Evolutionary conservation across 1,139 yeast species (phyloP), one percentile per base, ranked within the genome.

Genomic region (Meyerozyma athensensis): DNA sequence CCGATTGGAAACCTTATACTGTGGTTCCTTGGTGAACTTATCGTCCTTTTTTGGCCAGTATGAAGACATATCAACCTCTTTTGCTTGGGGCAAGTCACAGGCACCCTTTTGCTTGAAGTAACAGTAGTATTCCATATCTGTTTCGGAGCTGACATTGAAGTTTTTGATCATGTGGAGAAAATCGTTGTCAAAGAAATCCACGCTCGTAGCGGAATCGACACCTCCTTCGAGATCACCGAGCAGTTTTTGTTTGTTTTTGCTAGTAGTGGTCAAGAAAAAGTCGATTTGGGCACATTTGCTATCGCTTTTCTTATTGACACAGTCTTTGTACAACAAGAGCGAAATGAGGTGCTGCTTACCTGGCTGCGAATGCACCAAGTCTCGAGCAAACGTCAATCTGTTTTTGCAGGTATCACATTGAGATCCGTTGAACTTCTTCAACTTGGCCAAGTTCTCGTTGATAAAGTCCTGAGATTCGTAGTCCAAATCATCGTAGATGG

Each of bases 141-240:
- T 28, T 17, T 65, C 67, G 34, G 65, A 64, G 4, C 70, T 61
- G 17, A 54, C 43, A 43, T 68, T 65, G 50, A 68, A 60, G 37
- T 57, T 48, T 38, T 56, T 53, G 44, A 68, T 47, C 58, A 68
- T 54, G 35, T 64, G 65, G 37, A 65, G 48, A 45, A 65, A 68
- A 39, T 68, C 73, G 41, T 65, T 68, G 46, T 67, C 72, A 35
- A 49, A 63, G 43, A 68, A 61, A 42, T 61, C 59, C 26, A 68
- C 51, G 28, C 62, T 54, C 19, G 52, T 40, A 4, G 63, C 65
- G 1, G 61, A 52, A 32, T 57, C 52, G 36, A 42, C 52, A n/a
- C 47, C 42, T 20, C 48, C 42, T 19, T 46, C 47, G 21, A 53
- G 52, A 8, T 39, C 38, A 18, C 49, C 49, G 12, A 41, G 40